Conservation (phyloP, 2,329 filamentous ascomycete species). For the Penicillium sp. region DNA sequence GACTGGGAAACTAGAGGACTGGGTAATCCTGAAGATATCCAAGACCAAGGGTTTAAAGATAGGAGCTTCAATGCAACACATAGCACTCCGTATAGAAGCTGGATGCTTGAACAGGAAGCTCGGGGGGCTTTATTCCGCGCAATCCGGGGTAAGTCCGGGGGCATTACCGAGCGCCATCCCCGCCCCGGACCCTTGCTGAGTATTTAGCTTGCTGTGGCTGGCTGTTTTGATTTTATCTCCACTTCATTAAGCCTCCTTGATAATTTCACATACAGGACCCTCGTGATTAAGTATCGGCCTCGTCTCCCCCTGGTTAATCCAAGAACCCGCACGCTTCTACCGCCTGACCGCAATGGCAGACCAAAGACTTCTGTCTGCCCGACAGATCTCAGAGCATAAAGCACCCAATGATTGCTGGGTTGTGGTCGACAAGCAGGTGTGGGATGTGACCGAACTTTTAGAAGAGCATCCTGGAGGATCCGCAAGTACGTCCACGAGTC, state of each 20-base stretch:
- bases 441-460: conserved; percentile 65
- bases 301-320: background rate
- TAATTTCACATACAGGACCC: background rate
- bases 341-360: conserved; percentile 24
- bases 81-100: background rate
- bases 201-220: conserved; percentile 21
- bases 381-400: conserved; percentile 51
- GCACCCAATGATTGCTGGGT: conserved; percentile 59
- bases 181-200: conserved; percentile 11
- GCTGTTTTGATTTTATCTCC: background rate
- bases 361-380: conserved; percentile 37
- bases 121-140: conserved; percentile 2
- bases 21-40: background rate
- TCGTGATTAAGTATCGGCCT: background rate
- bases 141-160: conserved; percentile 22
- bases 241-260: background rate
- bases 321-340: background rate
- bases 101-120: background rate
- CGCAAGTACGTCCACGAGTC: conserved; percentile 38
- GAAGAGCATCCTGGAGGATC: conserved; percentile 62
- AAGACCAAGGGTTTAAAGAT: background rate
- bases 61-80: background rate
- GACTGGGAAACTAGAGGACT: too few relatives aligned
- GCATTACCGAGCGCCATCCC: conserved; percentile 12
- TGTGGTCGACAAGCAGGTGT: conserved; percentile 65